These are phyloP conservation scores for Blastobotrys elegans DNA, from an alignment of 1,139 yeast genomes.

Conservation along the genomic window DNA sequence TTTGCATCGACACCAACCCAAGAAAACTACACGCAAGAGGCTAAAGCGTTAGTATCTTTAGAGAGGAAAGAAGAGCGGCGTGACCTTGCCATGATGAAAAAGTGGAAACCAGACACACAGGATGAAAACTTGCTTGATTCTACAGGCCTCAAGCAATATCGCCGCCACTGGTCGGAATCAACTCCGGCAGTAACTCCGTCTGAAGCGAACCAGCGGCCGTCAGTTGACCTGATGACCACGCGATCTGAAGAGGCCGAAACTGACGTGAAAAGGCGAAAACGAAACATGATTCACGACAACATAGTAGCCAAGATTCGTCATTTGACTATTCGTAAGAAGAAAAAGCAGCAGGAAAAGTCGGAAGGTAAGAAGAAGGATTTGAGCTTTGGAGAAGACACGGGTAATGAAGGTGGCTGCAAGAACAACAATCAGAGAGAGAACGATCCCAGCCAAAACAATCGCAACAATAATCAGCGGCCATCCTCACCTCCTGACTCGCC, in stretches of 20 bases:
- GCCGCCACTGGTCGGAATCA: neutral
- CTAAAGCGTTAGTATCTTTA: neutral
- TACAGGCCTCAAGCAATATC: neutral
- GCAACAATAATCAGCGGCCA: no score
- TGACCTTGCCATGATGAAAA: neutral
- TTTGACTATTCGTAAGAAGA: neutral
- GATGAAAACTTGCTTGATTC: no score
- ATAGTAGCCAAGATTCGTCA: neutral
- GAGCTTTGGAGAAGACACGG: no score
- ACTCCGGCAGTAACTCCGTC: neutral
- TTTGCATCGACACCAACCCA: neutral
- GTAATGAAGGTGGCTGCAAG: no score
- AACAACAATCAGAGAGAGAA: no score
- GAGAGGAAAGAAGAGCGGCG: neutral
- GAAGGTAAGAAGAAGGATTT: neutral
- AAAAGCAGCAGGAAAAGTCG: neutral
- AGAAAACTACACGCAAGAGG: neutral
- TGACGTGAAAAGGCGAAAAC: neutral
- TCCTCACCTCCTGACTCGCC: no score
- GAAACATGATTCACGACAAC: neutral
- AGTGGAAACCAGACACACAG: neutral
- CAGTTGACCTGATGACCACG: neutral
- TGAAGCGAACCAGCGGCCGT: neutral
- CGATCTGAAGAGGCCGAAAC: neutral
- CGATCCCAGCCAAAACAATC: no score